These are phyloP conservation scores for Botryotinia globosa DNA, from an alignment of 2,329 filamentous ascomycete genomes.

Conservation along the genomic window DNA sequence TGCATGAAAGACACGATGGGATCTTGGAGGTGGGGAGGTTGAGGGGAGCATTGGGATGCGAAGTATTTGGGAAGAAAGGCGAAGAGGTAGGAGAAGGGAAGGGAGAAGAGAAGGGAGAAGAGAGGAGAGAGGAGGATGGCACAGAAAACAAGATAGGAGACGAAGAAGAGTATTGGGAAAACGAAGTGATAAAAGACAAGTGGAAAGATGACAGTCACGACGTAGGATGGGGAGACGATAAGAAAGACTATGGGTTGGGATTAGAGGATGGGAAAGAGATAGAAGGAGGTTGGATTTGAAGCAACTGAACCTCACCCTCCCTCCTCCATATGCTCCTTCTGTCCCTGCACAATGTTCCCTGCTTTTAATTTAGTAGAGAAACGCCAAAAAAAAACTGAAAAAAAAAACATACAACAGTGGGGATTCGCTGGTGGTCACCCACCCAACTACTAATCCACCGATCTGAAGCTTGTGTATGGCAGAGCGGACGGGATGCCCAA, in stretches of 20 bases:
- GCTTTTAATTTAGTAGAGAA: rapidly evolving
- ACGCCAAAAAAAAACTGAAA: neutral
- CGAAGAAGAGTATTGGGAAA: neutral
- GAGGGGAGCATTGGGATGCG: neutral
- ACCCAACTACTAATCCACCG: slow-evolving; percentile 1
- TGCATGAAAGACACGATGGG: neutral
- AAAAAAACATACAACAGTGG: neutral
- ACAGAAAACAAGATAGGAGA: neutral
- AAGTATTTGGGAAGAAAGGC: neutral
- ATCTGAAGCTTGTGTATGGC: slow-evolving; percentile 1
- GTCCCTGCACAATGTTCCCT: neutral
- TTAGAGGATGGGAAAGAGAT: neutral
- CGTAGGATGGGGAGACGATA: neutral
- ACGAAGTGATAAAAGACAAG: neutral
- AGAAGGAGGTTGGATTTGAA: neutral
- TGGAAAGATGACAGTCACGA: neutral
- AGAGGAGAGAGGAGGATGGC: too few species aligned
- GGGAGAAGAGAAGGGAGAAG: too few species aligned
- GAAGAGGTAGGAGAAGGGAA: neutral
- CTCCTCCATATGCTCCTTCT: neutral
- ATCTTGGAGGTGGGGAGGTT: neutral
- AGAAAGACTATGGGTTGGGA: neutral
- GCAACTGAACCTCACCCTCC: neutral
- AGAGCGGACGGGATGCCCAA: slow-evolving; percentile 3
- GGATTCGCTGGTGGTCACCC: neutral